These are phyloP conservation scores for Polychytrium aggregatum DNA, from an alignment of 192 early-diverging fungal species.

Conservation along the genomic window DNA sequence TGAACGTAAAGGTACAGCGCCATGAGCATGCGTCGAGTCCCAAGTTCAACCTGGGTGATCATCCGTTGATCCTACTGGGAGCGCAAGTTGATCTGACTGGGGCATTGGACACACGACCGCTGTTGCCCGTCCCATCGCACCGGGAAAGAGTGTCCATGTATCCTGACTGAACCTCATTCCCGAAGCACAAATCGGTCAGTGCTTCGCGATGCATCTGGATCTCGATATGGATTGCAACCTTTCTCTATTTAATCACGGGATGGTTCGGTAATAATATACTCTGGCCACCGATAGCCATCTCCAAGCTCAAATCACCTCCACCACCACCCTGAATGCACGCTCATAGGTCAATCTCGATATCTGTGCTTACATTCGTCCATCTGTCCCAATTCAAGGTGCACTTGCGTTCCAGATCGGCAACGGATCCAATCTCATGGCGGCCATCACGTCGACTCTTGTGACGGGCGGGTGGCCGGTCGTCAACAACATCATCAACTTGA, in stretches of 20 bases:
- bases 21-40: too few species aligned
- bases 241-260: conserved; percentile 38
- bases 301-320: background rate
- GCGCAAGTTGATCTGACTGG: too few species aligned
- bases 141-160: too few species aligned
- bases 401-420: conserved; percentile 17
- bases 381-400: conserved; percentile 6
- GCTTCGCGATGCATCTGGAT: conserved; percentile 47
- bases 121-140: too few species aligned
- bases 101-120: too few species aligned
- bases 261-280: conserved; percentile 16
- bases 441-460: conserved; percentile 7
- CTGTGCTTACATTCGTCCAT: background rate
- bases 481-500: conserved; percentile 19
- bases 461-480: conserved; percentile 5
- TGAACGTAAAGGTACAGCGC: conserved; percentile 56
- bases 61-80: too few species aligned
- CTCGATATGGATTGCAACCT: conserved; percentile 34
- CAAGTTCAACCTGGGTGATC: too few species aligned
- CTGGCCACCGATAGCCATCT: background rate
- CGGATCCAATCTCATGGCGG: conserved; percentile 21
- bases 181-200: conserved; percentile 38
- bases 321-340: background rate
- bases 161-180: too few species aligned
- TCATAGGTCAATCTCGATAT: background rate